These are phyloP conservation scores for Seiridium cupressi DNA, from an alignment of 2,329 filamentous ascomycete species.

Conservation along the genomic window DNA sequence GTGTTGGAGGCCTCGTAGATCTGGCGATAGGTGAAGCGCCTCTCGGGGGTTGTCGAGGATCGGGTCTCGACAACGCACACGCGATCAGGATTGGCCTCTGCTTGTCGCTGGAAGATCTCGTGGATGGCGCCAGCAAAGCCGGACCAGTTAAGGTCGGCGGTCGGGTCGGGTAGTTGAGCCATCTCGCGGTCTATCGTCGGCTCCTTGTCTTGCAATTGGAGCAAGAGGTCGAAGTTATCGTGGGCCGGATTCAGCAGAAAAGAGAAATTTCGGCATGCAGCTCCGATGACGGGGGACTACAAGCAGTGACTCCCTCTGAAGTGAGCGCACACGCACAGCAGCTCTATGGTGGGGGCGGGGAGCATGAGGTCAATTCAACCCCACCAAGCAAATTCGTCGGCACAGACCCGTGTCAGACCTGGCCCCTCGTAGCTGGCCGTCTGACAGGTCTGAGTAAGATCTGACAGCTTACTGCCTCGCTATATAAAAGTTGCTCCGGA, in stretches of 20 bases:
- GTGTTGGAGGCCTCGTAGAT: conserved; percentile 83
- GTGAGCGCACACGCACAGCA: not conserved
- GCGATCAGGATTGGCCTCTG: conserved; percentile 62
- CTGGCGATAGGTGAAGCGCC: conserved; percentile 78
- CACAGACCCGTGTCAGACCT: not conserved
- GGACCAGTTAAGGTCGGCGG: conserved; percentile 65
- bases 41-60: conserved; percentile 47
- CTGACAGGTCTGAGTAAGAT: too few species aligned
- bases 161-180: conserved; percentile 58
- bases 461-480: too few species aligned
- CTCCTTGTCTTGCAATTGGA: conserved; percentile 10
- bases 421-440: too few species aligned
- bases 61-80: conserved; percentile 50
- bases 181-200: conserved; percentile 8
- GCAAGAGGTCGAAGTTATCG: conserved; percentile 10
- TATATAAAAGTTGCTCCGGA: too few species aligned
- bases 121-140: conserved; percentile 67
- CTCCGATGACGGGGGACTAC: not conserved
- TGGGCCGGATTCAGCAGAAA: not conserved
- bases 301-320: not conserved
- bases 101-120: conserved; percentile 67
- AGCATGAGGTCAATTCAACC: conserved; percentile 1
- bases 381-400: not conserved
- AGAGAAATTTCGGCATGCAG: not conserved
- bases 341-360: conserved; percentile 1